Conservation (phyloP, 805 yeast genomes). For the Myxozyma vanderwaltii region DNA sequence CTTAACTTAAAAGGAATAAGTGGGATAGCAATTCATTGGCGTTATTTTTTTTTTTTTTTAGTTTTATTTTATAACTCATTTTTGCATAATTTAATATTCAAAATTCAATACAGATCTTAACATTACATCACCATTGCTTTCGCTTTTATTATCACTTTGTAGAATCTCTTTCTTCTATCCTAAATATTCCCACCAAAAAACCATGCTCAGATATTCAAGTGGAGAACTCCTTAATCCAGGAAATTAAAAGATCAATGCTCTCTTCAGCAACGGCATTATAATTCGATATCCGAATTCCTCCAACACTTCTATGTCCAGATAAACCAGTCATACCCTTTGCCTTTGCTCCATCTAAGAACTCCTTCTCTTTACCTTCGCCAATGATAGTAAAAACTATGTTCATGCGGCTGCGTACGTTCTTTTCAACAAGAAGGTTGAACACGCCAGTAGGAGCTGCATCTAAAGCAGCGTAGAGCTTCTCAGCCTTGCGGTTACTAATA, state of each 20-base stretch:
- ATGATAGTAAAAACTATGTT: constrained; percentile 85
- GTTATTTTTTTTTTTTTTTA: neutral
- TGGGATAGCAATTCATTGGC: neutral
- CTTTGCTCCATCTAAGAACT: constrained; percentile 70
- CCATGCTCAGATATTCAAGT: neutral
- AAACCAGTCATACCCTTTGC: constrained; percentile 67
- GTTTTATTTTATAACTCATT: too few species aligned
- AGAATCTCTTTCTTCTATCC: neutral
- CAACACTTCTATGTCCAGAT: constrained; percentile 96
- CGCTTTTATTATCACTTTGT: too few species aligned
- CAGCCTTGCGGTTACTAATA: constrained; percentile 63
- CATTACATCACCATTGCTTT: too few species aligned
- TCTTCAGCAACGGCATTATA: constrained; percentile 76
- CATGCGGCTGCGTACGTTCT: constrained; percentile 77
- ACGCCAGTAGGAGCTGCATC: constrained; percentile 62
- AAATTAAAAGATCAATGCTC: constrained; percentile 59
- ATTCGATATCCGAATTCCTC: constrained; percentile 92
- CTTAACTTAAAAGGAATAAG: too few species aligned
- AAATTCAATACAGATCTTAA: too few species aligned
- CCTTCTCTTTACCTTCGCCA: constrained; percentile 60
- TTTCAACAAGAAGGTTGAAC: constrained; percentile 66
- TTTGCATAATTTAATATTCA: too few species aligned
- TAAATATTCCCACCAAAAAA: neutral
- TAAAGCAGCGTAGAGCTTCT: constrained; percentile 61
- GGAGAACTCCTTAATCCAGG: constrained; percentile 64